Evolutionary conservation across 192 early-diverging fungal species (phyloP).

Genomic region (Podila epicladia): DNA sequence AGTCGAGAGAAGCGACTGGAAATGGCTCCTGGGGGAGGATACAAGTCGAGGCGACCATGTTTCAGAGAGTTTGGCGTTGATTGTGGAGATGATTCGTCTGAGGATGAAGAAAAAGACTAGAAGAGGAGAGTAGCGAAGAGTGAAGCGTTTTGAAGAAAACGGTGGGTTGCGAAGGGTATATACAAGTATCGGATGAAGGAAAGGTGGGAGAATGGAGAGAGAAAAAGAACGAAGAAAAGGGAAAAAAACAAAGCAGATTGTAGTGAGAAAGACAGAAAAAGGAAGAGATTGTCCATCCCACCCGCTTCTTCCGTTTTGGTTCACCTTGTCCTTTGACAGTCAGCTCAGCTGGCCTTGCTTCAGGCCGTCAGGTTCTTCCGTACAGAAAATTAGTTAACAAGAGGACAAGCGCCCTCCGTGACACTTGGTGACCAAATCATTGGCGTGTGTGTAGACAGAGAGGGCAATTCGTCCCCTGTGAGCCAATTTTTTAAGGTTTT

Average conservation of each 20-base stretch:
- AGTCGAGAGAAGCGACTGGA: background rate
- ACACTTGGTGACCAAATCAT: no score
- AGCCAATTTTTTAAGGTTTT: background rate
- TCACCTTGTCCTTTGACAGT: background rate
- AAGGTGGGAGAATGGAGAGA: background rate
- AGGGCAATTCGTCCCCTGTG: no score
- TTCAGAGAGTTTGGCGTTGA: background rate
- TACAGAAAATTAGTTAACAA: no score
- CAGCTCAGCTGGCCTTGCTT: background rate
- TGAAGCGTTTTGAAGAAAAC: background rate
- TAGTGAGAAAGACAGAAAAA: background rate
- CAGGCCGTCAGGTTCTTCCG: no score
- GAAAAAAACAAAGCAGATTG: background rate
- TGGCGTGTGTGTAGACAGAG: no score
- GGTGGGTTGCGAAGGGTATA: background rate
- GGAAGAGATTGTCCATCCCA: slow-evolving; percentile 2
- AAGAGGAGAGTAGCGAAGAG: background rate
- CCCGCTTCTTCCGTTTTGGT: background rate
- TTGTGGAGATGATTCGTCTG: slow-evolving; percentile 4
- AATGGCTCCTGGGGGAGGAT: background rate
- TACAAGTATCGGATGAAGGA: background rate
- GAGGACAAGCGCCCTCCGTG: no score
- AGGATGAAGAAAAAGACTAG: background rate
- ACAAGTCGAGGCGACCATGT: background rate
- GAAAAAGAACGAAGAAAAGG: background rate